Conservation (phyloP, 108 stramenopile species). For the Pseudonitzschia delicatissima region DNA sequence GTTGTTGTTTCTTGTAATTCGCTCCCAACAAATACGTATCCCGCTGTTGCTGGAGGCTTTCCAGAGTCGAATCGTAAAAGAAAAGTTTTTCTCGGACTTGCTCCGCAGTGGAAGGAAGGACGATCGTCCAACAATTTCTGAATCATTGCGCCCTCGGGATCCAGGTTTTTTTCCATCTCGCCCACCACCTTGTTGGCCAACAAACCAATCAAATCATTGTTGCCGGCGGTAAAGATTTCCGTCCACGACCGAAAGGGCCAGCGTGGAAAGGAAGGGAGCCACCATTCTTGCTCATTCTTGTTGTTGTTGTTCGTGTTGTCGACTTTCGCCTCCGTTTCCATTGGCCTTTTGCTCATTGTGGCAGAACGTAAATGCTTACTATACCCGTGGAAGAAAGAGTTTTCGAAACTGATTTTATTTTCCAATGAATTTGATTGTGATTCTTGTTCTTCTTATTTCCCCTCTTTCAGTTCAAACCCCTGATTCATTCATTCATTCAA, state of each 20-base stretch:
- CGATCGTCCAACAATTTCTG: background rate
- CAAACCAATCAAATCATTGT: background rate
- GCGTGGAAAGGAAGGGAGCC: background rate
- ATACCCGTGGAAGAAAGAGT: too few relatives aligned
- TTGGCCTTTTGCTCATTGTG: too few relatives aligned
- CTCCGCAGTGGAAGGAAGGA: constrained; percentile 10
- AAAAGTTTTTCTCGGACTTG: constrained; percentile 19
- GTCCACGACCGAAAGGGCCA: background rate
- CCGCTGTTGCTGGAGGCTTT: constrained; percentile 30
- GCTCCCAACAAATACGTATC: constrained; percentile 44
- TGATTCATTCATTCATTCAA: too few relatives aligned
- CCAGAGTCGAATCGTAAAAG: constrained; percentile 26
- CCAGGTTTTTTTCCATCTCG: background rate
- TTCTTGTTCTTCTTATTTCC: too few relatives aligned
- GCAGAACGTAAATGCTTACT: too few relatives aligned
- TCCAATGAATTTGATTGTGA: too few relatives aligned
- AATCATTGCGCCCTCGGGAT: background rate
- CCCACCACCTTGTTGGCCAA: background rate
- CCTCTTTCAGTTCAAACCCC: too few relatives aligned
- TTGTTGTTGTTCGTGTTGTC: background rate
- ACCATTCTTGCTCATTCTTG: background rate
- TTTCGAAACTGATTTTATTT: too few relatives aligned
- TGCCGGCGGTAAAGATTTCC: background rate
- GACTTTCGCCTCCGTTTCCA: background rate
- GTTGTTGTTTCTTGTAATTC: constrained; percentile 23